phyloP scores from a whole-genome alignment of 2,329 filamentous ascomycete species.

The Pseudogymnoascus sp. region DNA sequence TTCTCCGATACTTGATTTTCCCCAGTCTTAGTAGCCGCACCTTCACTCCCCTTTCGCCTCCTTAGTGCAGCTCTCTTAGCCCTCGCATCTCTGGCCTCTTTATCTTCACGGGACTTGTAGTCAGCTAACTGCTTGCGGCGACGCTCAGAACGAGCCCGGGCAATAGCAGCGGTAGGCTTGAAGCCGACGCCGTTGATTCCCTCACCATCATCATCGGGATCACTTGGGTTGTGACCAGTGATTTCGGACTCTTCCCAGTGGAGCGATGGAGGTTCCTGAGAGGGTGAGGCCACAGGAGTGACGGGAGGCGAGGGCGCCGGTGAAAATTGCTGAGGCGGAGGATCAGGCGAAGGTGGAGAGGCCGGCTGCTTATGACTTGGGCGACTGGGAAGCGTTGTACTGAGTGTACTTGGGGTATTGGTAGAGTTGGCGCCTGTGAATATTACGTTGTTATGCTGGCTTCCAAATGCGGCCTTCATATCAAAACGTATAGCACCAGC shows the following conservation, averaged over 20 bases:
- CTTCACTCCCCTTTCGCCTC: conserved; percentile 20
- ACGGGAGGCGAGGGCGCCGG: not conserved
- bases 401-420: not conserved
- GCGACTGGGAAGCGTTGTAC: conserved; percentile 16
- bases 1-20: conserved; percentile 19
- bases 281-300: not conserved
- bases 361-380: conserved; percentile 9
- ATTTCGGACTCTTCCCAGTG: conserved; percentile 65
- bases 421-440: not conserved
- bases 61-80: conserved; percentile 46
- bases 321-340: conserved; percentile 8
- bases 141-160: conserved; percentile 48
- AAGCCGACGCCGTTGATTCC: conserved; percentile 63
- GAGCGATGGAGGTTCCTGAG: conserved; percentile 42
- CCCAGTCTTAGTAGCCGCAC: conserved; percentile 11
- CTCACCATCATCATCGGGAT: conserved; percentile 58
- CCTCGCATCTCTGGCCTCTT: conserved; percentile 52
- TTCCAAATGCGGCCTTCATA: not conserved
- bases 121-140: conserved; percentile 54
- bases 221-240: conserved; percentile 55
- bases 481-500: not conserved
- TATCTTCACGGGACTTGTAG: conserved; percentile 53
- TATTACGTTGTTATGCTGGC: not conserved
- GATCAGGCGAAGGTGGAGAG: conserved; percentile 18
- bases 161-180: conserved; percentile 53